These are phyloP conservation scores for Leccinum fuscescens DNA, from an alignment of 1,284 basidiomycete genomes.

Conservation along the genomic window DNA sequence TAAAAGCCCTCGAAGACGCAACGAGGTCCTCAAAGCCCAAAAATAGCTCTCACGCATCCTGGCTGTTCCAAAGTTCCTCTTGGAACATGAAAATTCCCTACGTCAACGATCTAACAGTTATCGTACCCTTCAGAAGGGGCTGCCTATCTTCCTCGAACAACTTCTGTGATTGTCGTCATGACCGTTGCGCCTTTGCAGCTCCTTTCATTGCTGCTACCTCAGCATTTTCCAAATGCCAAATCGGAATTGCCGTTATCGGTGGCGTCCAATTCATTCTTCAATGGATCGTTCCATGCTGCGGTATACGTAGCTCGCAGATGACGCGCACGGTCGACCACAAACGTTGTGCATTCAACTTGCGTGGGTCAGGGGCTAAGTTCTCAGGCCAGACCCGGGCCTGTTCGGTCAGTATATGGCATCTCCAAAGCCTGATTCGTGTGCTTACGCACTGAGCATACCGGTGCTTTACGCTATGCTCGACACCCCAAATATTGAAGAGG, in stretches of 20 bases:
- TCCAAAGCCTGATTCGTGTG: slow-evolving; percentile 22
- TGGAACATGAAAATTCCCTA: slow-evolving; percentile 23
- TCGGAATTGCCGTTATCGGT: slow-evolving; percentile 29
- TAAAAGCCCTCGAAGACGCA: slow-evolving; percentile 23
- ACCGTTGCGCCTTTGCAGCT: slow-evolving; percentile 11
- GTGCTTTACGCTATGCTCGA: slow-evolving; percentile 22
- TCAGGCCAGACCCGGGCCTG: slow-evolving; percentile 1
- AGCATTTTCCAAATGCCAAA: slow-evolving; percentile 24
- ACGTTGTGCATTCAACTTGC: slow-evolving; percentile 17
- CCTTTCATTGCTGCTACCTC: slow-evolving; percentile 11
- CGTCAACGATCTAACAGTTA: slow-evolving; percentile 22
- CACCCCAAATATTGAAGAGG: slow-evolving; percentile 12
- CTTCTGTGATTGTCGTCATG: slow-evolving; percentile 32
- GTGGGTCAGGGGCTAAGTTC: slow-evolving; percentile 32
- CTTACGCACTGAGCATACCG: slow-evolving; percentile 17
- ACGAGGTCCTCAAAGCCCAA: slow-evolving; percentile 27
- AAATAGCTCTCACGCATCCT: slow-evolving; percentile 31
- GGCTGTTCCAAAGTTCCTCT: slow-evolving; percentile 14
- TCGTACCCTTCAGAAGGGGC: slow-evolving; percentile 2
- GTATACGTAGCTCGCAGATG: slow-evolving; percentile 6
- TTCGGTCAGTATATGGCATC: slow-evolving; percentile 15
- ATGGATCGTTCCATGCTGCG: slow-evolving; percentile 28
- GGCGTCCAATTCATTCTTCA: slow-evolving; percentile 28
- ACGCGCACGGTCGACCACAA: slow-evolving; percentile 3
- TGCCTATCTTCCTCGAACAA: slow-evolving; percentile 7